Percentiles rank a stretch among this genome's conserved stretches.
Conservation (phyloP, 495 filamentous ascomycete genomes). For the Aspergillus coremiiformis region DNA sequence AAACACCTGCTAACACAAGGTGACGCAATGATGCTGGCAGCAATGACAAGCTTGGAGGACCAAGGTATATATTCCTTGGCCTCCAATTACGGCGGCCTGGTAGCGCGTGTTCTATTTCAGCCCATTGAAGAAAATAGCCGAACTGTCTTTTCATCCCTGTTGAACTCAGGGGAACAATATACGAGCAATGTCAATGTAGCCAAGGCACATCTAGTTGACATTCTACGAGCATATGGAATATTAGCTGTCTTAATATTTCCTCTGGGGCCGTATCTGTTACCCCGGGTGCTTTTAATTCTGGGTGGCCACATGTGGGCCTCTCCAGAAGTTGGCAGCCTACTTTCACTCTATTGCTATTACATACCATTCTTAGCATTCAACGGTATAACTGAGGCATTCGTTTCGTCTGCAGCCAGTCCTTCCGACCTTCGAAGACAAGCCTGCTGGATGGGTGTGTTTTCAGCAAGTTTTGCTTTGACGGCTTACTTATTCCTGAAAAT, state of each 20-base stretch:
- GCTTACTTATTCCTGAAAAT: slow-evolving; percentile 65
- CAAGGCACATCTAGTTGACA: slow-evolving; percentile 28
- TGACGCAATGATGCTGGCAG: slow-evolving; percentile 77
- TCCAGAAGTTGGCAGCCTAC: slow-evolving; percentile 55
- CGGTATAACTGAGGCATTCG: slow-evolving; percentile 86
- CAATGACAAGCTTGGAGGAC: slow-evolving; percentile 63
- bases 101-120: slow-evolving; percentile 87
- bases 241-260: slow-evolving; percentile 58
- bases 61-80: slow-evolving; percentile 94
- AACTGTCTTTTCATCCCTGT: slow-evolving; percentile 72
- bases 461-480: slow-evolving; percentile 58
- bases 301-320: slow-evolving; percentile 66
- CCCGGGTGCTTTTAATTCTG: slow-evolving; percentile 60
- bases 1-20: slow-evolving; percentile 94
- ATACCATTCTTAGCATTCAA: slow-evolving; percentile 90
- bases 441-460: slow-evolving; percentile 74
- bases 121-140: slow-evolving; percentile 89
- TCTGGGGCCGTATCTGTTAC: slow-evolving; percentile 65
- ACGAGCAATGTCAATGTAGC: slow-evolving; percentile 18
- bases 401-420: slow-evolving; percentile 70
- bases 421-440: slow-evolving; percentile 66
- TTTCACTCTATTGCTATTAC: slow-evolving; percentile 81
- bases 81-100: slow-evolving; percentile 85
- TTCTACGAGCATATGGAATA: slow-evolving; percentile 43
- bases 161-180: slow-evolving; percentile 21